A percentile compares a stretch with the other conserved stretches of the same genome.
phyloP scores from a whole-genome alignment of 2,329 filamentous ascomycete genomes.

The Endoconidiophora laricicola region DNA sequence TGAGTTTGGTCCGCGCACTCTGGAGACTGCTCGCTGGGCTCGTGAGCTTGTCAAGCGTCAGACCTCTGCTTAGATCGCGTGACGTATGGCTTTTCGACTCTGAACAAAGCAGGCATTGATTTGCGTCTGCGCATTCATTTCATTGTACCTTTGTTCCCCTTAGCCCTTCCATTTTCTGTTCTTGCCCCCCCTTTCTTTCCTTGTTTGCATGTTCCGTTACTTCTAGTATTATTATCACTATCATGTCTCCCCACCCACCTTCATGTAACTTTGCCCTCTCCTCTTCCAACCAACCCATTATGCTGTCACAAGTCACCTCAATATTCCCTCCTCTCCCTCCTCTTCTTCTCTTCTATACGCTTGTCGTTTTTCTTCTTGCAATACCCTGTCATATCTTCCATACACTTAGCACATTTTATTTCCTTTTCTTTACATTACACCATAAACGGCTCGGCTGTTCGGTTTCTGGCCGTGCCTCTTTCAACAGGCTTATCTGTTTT shows the following conservation, averaged over 20 bases:
- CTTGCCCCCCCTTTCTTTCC: neutral
- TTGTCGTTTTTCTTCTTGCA: conserved; percentile 14
- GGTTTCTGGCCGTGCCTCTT: conserved; percentile 1
- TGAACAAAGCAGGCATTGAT: neutral
- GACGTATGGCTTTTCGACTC: neutral
- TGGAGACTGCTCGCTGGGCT: conserved; percentile 92
- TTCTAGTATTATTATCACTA: conserved; percentile 1
- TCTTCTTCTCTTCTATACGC: conserved; percentile 5
- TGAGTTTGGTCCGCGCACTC: conserved; percentile 69
- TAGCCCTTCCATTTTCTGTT: neutral
- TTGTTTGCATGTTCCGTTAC: conserved; percentile 4
- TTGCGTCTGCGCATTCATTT: conserved; percentile 4
- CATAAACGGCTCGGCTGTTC: conserved; percentile 1
- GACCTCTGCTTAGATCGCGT: conserved; percentile 22
- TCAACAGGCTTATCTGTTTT: neutral
- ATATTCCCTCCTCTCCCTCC: conserved; percentile 10
- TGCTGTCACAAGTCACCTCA: conserved; percentile 2
- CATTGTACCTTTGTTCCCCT: neutral
- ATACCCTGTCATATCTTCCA: conserved; percentile 11
- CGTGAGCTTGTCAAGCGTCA: conserved; percentile 96
- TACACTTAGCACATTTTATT: conserved; percentile 1
- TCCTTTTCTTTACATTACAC: conserved; percentile 6
- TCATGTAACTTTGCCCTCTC: conserved; percentile 15
- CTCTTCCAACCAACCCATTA: conserved; percentile 18
- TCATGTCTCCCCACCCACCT: neutral